Base-by-base conservation (phyloP, 2,329 filamentous ascomycete species). In the Sporothrix inflata region DNA sequence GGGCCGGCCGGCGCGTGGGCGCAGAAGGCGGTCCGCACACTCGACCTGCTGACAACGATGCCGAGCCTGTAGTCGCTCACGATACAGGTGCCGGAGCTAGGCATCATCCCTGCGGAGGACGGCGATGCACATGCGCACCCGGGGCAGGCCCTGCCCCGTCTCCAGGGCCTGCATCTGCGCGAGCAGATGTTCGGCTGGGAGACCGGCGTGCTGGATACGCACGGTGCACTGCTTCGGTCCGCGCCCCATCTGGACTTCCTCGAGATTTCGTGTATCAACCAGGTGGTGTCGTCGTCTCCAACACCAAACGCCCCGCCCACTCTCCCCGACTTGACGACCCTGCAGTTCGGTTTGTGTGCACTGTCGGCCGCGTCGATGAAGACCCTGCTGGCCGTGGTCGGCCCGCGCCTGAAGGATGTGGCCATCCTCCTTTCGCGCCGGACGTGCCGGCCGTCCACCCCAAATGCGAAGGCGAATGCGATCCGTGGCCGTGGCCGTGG, bases 181-280 rank as follows among this genome's bases (percentile, higher is more conserved):
- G 51, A 53, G 51, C 21, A 2, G 11, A 14, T 4, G 7, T 0
- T 2, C 11, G 6, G 3, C 14, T 47, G 42, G 14, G 42, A 47
- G 5, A 47, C 12, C 1, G 42, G 42, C 42, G 42, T 16, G 3
- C 42, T 47, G 42, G 42, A 47, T 6, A 1, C 19, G 42, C 42
- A 53, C 51, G 21, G 51, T 27, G 21, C 21, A 4, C 51, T 27
- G 4, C 9, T 53, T 1, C n/a, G 51, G 21, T 21, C 51, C 21
- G 51, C 51, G 11, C 51, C 51, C 4, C 9, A 27, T 7, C n/a
- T 53, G 8, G 51, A 53, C 7, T 14, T n/a, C 12, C 51, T 53
- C 11, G 11, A 27, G 21, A 4, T 53, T 4, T 2, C 0, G 1
- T 0, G 9, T 2, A 24, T 53, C 11, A 2, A 27, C 3, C 1